Evolutionary conservation across 345 rosid species (phyloP), one percentile per base, ranked within the genome.

Genomic region (Pugionium cornutum): DNA sequence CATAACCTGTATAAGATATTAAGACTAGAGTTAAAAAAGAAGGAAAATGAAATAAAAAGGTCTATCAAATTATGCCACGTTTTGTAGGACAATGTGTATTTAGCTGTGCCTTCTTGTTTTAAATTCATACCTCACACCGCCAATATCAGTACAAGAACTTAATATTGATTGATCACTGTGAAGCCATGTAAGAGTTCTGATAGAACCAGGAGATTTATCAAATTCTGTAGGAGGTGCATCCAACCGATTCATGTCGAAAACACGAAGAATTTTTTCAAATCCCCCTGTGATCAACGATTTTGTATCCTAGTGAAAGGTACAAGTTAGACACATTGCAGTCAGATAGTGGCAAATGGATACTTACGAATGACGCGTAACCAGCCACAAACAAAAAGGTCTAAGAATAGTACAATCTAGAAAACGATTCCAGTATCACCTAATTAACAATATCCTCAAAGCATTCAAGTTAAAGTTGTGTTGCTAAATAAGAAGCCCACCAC

Each of bases 91-190:
- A 32, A 25, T 27, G 28, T 10, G 51, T 3, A 7, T 34, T 4
- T 4, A 11, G 9, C 0, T 1, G 2, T 41, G 35, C 4, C 31
- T 60, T 53, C 25, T 49, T 62, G n/a, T 1, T n/a, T 34, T 45
- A 36, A 18, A 1, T 9, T 57, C 60, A 66, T 83, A 95, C 96
- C 99, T 89, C 57, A 91, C 96, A 60, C 99, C 96, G 48, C 95
- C 91, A 28, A 84, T 83, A 68, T 91, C 96, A 76, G 87, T 70
- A 50, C 96, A 95, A 35, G 99, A 86, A 78, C 97, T 88, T 65
- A 90, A 70, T 68, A 94, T 88, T 51, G 97, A 88, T 83, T 90
- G 72, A 45, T 77, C 77, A 64, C 76, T 64, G 44, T 76, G 79
- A 53, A 76, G 79, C 73, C 76, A 76, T 41, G 79, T 71, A 11